Percentiles rank a stretch among this genome's conserved stretches.
These are phyloP conservation scores for Stenogyne calaminthoides DNA, from an alignment of 305 asterid species.

Conservation along the genomic window DNA sequence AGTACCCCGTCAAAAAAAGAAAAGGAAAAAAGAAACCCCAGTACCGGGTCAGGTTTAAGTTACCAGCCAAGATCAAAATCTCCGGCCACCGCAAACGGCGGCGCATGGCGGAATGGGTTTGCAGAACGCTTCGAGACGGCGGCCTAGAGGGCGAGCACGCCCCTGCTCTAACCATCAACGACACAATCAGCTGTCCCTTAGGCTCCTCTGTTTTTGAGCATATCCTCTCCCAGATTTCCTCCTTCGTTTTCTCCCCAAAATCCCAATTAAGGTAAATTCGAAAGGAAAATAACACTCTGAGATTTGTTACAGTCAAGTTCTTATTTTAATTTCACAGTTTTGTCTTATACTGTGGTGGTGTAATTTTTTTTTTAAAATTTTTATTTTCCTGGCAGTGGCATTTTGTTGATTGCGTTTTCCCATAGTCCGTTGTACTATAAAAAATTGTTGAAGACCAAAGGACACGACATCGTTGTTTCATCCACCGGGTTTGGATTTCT, in stretches of 20 bases:
- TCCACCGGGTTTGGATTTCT: conserved; percentile 51
- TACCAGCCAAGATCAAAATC: conserved; percentile 4
- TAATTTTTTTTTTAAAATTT: conserved; percentile 17
- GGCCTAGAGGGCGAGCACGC: conserved; percentile 88
- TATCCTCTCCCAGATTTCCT: conserved; percentile 60
- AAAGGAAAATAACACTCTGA: background rate
- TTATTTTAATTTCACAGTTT: background rate
- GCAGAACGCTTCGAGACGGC: conserved; percentile 83
- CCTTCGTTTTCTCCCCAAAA: conserved; percentile 58
- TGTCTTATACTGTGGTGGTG: background rate
- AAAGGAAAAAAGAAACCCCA: no score
- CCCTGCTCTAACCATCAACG: conserved; percentile 75
- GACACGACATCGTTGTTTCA: conserved; percentile 42
- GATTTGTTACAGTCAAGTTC: background rate
- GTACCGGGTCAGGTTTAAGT: background rate
- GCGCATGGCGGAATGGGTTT: conserved; percentile 76
- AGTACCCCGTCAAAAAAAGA: no score
- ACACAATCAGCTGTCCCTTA: conserved; percentile 57
- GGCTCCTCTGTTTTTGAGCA: conserved; percentile 72
- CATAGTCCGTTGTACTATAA: conserved; percentile 75
- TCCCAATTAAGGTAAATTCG: conserved; percentile 64
- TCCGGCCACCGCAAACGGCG: conserved; percentile 23
- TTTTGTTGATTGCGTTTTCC: conserved; percentile 72
- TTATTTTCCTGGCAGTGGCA: conserved; percentile 54
- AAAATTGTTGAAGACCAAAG: conserved; percentile 60